phyloP scores from a whole-genome alignment of 2,329 filamentous ascomycete genomes.

The Colletotrichum siamense region DNA sequence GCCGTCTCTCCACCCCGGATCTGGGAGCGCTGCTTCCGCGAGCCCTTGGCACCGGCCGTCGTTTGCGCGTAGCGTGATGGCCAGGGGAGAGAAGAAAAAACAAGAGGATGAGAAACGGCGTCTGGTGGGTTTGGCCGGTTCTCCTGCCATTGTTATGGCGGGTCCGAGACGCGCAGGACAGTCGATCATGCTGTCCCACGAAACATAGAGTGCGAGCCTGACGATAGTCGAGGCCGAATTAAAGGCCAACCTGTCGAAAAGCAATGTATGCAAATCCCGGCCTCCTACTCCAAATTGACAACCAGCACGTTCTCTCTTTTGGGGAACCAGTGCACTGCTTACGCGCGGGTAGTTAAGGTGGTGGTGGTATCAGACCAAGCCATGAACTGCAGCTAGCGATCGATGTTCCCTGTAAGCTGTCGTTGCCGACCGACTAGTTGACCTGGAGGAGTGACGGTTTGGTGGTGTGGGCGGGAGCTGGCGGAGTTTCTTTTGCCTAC shows the following conservation, averaged over 20 bases:
- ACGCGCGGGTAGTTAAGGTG: not conserved
- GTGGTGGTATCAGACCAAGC: not conserved
- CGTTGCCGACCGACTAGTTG: not conserved
- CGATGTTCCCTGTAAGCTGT: not conserved
- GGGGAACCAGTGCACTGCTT: not conserved
- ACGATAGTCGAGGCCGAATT: not conserved
- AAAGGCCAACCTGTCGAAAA: not conserved
- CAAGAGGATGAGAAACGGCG: not conserved
- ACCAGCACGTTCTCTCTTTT: not conserved
- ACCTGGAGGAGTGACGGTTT: not conserved
- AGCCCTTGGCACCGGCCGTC: constrained; percentile 10
- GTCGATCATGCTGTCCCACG: not conserved
- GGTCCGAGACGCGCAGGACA: not conserved
- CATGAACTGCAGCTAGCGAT: constrained; percentile 4
- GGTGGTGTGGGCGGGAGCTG: not conserved
- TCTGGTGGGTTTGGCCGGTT: not conserved
- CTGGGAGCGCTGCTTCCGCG: constrained; percentile 17
- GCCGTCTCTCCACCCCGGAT: constrained; percentile 16
- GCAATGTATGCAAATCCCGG: not conserved
- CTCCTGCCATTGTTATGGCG: not conserved
- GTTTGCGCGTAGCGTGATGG: not conserved
- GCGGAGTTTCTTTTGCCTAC: not conserved
- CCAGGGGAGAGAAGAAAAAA: not conserved
- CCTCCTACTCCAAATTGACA: not conserved
- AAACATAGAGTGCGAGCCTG: not conserved